Percentiles rank a stretch among this genome's conserved stretches.
Evolutionary conservation across 202 grass and related monocot species (phyloP).

Genomic region (Cymbopogon flexuosus): DNA sequence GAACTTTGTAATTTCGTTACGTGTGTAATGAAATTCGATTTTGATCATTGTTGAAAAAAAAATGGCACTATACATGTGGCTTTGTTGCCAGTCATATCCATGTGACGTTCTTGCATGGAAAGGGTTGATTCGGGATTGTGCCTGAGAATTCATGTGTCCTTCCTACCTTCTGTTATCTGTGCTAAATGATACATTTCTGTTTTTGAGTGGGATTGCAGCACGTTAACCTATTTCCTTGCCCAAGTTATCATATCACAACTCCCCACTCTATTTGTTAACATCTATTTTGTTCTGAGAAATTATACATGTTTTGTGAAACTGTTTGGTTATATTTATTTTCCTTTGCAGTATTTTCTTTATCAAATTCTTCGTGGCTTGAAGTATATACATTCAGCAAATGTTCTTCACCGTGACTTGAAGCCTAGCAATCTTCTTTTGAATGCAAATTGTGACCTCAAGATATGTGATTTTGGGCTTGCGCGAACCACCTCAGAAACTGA

Average conservation of each 20-base stretch:
- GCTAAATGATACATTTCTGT: neutral
- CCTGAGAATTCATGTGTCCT: neutral
- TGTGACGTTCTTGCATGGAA: slow-evolving; percentile 11
- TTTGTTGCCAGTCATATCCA: slow-evolving; percentile 14
- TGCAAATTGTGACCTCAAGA: slow-evolving; percentile 97
- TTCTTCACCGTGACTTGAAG: slow-evolving; percentile 97
- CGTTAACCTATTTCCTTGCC: neutral
- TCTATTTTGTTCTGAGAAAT: slow-evolving; percentile 12
- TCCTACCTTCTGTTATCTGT: slow-evolving; percentile 1
- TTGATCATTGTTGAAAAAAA: too few relatives aligned
- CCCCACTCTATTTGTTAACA: neutral
- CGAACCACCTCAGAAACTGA: slow-evolving; percentile 98
- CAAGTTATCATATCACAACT: neutral
- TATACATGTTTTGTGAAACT: slow-evolving; percentile 16
- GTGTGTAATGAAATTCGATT: too few relatives aligned
- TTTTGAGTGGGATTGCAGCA: slow-evolving; percentile 15
- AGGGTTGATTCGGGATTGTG: neutral
- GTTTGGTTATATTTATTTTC: slow-evolving; percentile 21
- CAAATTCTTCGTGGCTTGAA: slow-evolving; percentile 97
- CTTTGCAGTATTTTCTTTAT: slow-evolving; percentile 98
- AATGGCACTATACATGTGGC: neutral
- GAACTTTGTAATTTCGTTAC: too few relatives aligned
- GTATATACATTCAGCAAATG: slow-evolving; percentile 99
- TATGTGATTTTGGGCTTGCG: slow-evolving; percentile 98
- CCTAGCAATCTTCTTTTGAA: slow-evolving; percentile 99